Evolutionary conservation across 1,284 basidiomycete genomes (phyloP).

Genomic region (Cryptococcus jaspeensis): DNA sequence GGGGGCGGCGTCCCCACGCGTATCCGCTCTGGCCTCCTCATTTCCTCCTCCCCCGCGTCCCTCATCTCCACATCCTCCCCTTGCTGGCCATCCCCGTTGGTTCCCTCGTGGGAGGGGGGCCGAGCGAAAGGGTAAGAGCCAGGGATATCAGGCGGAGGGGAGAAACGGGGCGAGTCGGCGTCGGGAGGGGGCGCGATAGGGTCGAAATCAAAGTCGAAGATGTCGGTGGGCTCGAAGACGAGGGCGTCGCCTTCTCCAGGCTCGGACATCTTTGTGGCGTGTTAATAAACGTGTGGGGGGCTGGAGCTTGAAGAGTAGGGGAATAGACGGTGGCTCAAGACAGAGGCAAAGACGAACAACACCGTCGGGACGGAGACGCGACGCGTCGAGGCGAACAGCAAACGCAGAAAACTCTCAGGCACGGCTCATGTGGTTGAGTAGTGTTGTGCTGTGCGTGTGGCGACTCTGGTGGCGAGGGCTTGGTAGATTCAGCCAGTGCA

Average conservation of each 20-base stretch:
- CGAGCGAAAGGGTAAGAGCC: too few species aligned
- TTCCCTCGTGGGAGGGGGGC: too few species aligned
- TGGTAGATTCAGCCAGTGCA: too few species aligned
- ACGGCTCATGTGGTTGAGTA: not conserved
- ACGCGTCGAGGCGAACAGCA: constrained; percentile 4
- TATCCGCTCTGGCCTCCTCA: constrained; percentile 3
- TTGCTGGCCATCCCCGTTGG: too few species aligned
- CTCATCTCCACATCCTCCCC: too few species aligned
- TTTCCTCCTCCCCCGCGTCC: not conserved
- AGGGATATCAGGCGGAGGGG: too few species aligned
- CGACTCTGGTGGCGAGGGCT: too few species aligned
- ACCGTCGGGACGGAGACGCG: constrained; percentile 5
- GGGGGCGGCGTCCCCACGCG: constrained; percentile 24
- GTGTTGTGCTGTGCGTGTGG: too few species aligned
- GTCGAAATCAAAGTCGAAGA: constrained; percentile 23
- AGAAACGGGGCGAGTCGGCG: too few species aligned
- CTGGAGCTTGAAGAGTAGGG: not conserved
- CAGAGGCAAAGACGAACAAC: too few species aligned
- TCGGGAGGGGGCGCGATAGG: not conserved
- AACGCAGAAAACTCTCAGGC: not conserved
- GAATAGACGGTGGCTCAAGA: too few species aligned
- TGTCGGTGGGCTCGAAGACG: constrained; percentile 20
- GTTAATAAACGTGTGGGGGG: too few species aligned
- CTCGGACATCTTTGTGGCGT: not conserved
- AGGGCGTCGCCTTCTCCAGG: constrained; percentile 9